phyloP scores from a whole-genome alignment of 2,329 filamentous ascomycete species.

The Alternaria metachromatica region DNA sequence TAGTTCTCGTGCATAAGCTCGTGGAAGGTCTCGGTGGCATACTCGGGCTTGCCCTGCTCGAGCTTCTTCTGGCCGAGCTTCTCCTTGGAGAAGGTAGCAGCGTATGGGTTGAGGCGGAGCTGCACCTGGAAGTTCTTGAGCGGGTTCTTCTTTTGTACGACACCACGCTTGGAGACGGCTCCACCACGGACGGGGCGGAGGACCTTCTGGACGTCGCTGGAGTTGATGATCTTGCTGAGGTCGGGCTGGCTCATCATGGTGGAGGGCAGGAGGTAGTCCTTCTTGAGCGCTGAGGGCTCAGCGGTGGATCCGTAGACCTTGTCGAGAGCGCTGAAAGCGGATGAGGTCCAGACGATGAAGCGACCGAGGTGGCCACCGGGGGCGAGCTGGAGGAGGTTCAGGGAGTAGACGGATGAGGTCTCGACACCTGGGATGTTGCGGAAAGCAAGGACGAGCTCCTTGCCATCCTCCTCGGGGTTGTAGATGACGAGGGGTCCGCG shows the following conservation, averaged over 20 bases:
- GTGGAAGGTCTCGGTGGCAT: constrained; percentile 60
- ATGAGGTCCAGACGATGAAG: constrained; percentile 98
- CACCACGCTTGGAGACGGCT: constrained; percentile 84
- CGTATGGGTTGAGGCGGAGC: constrained; percentile 98
- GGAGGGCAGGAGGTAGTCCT: constrained; percentile 96
- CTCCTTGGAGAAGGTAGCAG: constrained; percentile 85
- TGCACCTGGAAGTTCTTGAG: constrained; percentile 98
- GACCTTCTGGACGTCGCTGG: constrained; percentile 95
- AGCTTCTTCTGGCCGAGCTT: constrained; percentile 77
- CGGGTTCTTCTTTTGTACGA: constrained; percentile 99
- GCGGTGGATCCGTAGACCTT: constrained; percentile 96
- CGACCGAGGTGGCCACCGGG: constrained; percentile 98
- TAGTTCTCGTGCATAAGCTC: constrained; percentile 58
- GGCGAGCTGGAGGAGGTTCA: constrained; percentile 99
- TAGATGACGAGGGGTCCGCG: constrained; percentile 98
- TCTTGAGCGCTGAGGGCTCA: constrained; percentile 89
- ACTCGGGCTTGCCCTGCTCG: constrained; percentile 67
- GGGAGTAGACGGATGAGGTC: constrained; percentile 88
- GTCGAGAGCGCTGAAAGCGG: constrained; percentile 95
- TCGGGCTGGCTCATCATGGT: constrained; percentile 94
- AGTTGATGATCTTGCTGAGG: constrained; percentile 98
- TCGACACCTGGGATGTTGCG: constrained; percentile 99
- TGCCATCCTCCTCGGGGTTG: constrained; percentile 93
- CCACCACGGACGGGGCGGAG: constrained; percentile 90
- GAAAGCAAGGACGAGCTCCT: constrained; percentile 92